Conservation (phyloP, 805 yeast species). For the Limtongozyma cylindracea region DNA sequence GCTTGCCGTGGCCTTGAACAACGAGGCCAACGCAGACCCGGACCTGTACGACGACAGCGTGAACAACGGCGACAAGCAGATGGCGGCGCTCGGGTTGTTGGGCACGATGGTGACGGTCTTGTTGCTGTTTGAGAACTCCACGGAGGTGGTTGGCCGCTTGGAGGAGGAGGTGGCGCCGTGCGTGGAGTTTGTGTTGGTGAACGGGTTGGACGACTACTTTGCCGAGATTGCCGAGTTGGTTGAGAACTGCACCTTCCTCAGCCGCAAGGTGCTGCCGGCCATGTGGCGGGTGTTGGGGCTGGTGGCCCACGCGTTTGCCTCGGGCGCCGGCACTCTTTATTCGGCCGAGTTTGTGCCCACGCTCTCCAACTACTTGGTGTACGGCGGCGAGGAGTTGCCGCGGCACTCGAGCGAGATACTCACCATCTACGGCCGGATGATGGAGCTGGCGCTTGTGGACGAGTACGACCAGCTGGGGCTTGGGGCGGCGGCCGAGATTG, state of each 20-base stretch:
- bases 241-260: conserved; percentile 18
- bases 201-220: conserved; percentile 47
- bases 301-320: conserved; percentile 9
- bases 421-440: conserved; percentile 22
- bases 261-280: conserved; percentile 19
- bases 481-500: conserved; percentile 30
- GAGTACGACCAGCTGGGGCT: conserved; percentile 22
- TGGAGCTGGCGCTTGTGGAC: conserved; percentile 15
- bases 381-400: conserved; percentile 14
- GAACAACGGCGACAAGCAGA: conserved; percentile 35
- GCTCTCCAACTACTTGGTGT: conserved; percentile 47
- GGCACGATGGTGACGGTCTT: conserved; percentile 67
- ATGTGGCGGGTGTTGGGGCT: conserved; percentile 53
- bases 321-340: conserved; percentile 32
- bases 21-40: conserved; percentile 13
- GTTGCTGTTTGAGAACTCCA: conserved; percentile 61
- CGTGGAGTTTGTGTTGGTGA: conserved; percentile 35
- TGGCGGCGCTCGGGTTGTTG: conserved; percentile 63
- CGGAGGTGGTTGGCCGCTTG: conserved; percentile 32
- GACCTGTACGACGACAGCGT: conserved; percentile 6
- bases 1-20: conserved; percentile 18
- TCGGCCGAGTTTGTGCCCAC: conserved; percentile 57
- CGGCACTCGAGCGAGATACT: conserved; percentile 21
- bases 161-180: conserved; percentile 50
- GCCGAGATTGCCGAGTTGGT: conserved; percentile 53